Base-by-base conservation (phyloP, 1,284 basidiomycete species). In the Sporisorium sorghi region DNA sequence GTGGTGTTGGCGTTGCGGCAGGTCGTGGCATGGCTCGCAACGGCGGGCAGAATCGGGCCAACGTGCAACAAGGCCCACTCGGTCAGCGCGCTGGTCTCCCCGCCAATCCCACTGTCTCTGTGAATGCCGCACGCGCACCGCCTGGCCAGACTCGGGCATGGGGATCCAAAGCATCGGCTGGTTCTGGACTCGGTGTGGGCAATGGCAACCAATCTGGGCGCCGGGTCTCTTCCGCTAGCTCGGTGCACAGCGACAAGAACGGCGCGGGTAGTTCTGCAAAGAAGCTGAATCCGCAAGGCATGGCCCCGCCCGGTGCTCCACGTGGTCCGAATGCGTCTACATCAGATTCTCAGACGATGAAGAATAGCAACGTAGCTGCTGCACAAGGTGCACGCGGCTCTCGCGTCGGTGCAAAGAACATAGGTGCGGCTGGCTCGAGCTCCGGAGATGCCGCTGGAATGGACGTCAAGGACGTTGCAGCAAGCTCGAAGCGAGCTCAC, bases 271-370 rank as follows among this genome's bases (percentile, higher is more conserved):
- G 54, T 17, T 52, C 59, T 3, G 39, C 40, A 24, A 63, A 40
- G 35, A 67, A 58, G 49, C 24, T 24, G 10, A 66, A 67, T 3
- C 55, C 72, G 35, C 69, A 75, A 52, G 67, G 69, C 58, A 57
- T 55, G 55, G 59, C 63, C 42, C 73, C 76, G 1, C 44, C 63
- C 30, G 61, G 57, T 47, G 72, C 72, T 33, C 63, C 72, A 8
- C 68, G 63, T 12, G 72, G 72, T n/a, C 66, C 72, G 9, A 61
- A 67, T 24, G 53, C 33, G 10, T n/a, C 53, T 19, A 19, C 40
- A 14, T 14, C 30, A 17, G 14, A 42, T 26, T 24, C 42, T 24
- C 42, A 46, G 43, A 26, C 21, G 7, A 17, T 37, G 21, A 30
- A 30, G 10, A 35, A 24, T 30, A 39, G 49, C 8, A 30, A 9